These are phyloP conservation scores for Oryza glumipatula DNA, from an alignment of 176 grass and related monocot species.

Conservation along the genomic window DNA sequence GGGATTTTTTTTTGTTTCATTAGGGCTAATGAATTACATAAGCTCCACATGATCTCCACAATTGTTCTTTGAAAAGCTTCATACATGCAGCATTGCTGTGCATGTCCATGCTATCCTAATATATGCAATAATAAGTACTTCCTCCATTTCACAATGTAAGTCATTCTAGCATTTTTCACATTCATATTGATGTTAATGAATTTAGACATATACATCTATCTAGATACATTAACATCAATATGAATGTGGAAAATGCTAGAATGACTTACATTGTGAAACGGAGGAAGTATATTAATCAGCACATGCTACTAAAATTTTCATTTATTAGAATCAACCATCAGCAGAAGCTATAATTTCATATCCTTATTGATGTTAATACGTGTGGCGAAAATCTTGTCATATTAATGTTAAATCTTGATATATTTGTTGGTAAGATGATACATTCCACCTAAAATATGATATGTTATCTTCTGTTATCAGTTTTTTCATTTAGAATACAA, in stretches of 20 bases:
- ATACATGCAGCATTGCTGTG: neutral
- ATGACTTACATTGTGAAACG: no score
- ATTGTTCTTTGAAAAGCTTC: slow-evolving; percentile 27
- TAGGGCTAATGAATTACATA: slow-evolving; percentile 1
- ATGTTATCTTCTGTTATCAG: slow-evolving; percentile 5
- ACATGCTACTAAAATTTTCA: neutral
- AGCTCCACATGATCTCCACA: neutral
- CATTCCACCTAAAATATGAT: slow-evolving; percentile 2
- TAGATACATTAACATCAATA: no score
- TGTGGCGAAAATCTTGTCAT: neutral
- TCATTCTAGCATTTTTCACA: no score
- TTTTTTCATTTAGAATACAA: neutral
- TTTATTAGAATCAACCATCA: neutral
- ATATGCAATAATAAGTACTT: slow-evolving; percentile 18
- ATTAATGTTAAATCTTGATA: slow-evolving; percentile 8
- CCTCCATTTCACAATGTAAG: no score
- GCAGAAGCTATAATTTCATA: neutral
- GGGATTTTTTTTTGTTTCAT: neutral
- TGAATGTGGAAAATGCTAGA: no score
- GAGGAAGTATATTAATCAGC: slow-evolving; percentile 21
- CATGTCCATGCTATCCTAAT: neutral
- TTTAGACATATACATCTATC: no score
- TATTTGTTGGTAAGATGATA: slow-evolving; percentile 6
- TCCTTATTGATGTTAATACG: neutral
- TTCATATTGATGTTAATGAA: no score